phyloP scores from a whole-genome alignment of 805 yeast genomes.

The Nakazawaea ishiwadae region DNA sequence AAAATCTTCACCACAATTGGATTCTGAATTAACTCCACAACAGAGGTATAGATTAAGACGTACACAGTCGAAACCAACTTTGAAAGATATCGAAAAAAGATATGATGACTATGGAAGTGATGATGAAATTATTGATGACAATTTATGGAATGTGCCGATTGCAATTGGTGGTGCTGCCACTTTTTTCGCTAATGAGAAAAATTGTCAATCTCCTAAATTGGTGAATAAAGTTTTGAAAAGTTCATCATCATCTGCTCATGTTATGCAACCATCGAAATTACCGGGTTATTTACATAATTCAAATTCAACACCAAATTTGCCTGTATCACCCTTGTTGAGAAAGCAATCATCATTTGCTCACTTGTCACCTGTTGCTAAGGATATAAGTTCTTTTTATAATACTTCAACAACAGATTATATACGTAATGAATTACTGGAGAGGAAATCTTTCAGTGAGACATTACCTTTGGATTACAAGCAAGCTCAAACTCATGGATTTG shows the following conservation, averaged over 20 bases:
- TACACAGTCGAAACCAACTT: constrained; percentile 25
- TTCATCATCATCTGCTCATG: constrained; percentile 15
- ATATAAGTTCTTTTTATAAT: constrained; percentile 37
- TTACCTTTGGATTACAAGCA: constrained; percentile 33
- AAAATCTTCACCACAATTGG: constrained; percentile 3
- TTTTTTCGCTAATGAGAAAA: constrained; percentile 16
- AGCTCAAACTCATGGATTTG: constrained; percentile 39
- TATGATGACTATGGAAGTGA: constrained; percentile 30
- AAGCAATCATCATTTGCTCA: constrained; percentile 23
- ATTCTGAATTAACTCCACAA: constrained; percentile 31
- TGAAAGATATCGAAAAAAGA: constrained; percentile 30
- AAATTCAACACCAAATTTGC: constrained; percentile 1
- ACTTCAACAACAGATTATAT: constrained; percentile 30
- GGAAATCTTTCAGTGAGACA: constrained; percentile 29
- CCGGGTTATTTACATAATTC: constrained; percentile 7
- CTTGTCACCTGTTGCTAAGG: constrained; percentile 32
- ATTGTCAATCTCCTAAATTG: constrained; percentile 7
- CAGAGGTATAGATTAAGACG: constrained; percentile 35
- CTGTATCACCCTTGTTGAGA: constrained; percentile 4
- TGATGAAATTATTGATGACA: constrained; percentile 34
- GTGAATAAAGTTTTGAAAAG: constrained; percentile 14
- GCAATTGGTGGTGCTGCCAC: constrained; percentile 31
- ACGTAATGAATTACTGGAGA: constrained; percentile 29
- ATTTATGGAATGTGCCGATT: constrained; percentile 49
- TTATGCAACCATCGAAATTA: constrained; percentile 5